These are phyloP conservation scores for Maudiozyma bulderi DNA, from an alignment of 805 yeast species.

Conservation along the genomic window DNA sequence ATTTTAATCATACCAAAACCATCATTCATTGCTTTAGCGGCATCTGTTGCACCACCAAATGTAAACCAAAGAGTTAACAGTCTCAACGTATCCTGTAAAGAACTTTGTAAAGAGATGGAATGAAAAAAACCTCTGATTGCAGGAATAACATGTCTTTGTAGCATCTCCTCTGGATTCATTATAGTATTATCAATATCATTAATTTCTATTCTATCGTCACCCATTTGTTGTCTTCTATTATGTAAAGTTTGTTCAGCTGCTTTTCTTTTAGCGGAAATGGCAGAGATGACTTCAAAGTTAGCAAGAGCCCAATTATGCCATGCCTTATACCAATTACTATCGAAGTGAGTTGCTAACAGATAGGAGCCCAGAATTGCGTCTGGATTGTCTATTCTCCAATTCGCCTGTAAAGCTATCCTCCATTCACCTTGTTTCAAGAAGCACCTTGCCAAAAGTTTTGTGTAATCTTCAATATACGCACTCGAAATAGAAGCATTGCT, in stretches of 20 bases:
- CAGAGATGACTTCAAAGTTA: constrained; percentile 82
- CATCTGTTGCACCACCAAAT: constrained; percentile 83
- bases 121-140: constrained; percentile 91
- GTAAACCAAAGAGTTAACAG: constrained; percentile 86
- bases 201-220: constrained; percentile 3
- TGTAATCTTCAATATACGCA: constrained; percentile 70
- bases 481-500: constrained; percentile 37
- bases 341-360: constrained; percentile 86
- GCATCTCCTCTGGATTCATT: constrained; percentile 39
- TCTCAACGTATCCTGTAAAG: constrained; percentile 82
- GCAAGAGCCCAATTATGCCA: constrained; percentile 99
- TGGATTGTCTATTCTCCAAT: constrained; percentile 72
- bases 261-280: constrained; percentile 28
- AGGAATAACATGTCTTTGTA: constrained; percentile 81
- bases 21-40: constrained; percentile 75
- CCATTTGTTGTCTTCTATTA: background rate
- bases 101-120: constrained; percentile 78
- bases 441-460: constrained; percentile 80
- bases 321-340: constrained; percentile 87
- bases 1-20: constrained; percentile 81
- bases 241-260: constrained; percentile 3
- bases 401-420: constrained; percentile 70
- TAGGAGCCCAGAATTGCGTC: constrained; percentile 88
- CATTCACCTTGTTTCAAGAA: constrained; percentile 95
- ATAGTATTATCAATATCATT: constrained; percentile 18